Evolutionary conservation across 2,329 filamentous ascomycete genomes (phyloP).

Genomic region (Hortaea sp.): DNA sequence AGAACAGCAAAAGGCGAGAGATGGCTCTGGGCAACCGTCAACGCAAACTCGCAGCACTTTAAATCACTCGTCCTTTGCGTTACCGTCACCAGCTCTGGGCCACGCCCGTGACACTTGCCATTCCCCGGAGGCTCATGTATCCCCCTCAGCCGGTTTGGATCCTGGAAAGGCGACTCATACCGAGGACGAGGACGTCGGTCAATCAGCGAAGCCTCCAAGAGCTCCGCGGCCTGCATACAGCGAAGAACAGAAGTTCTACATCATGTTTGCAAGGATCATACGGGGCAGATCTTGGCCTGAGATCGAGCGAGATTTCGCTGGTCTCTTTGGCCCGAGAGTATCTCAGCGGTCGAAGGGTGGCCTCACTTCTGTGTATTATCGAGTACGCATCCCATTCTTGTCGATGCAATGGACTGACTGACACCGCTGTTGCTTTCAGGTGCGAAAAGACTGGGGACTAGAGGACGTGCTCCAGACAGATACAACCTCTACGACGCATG

Average conservation of each 20-base stretch:
- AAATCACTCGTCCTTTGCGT: no score
- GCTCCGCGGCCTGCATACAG: constrained; percentile 22
- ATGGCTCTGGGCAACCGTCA: no score
- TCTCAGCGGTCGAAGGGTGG: constrained; percentile 20
- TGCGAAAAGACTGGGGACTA: constrained; percentile 11
- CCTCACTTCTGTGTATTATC: constrained; percentile 25
- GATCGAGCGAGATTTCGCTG: constrained; percentile 18
- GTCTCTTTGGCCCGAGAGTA: constrained; percentile 10
- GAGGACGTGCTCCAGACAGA: constrained; percentile 23
- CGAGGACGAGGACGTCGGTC: no score
- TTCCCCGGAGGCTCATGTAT: no score
- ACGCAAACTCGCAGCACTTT: no score
- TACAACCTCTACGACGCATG: constrained; percentile 15
- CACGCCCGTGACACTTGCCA: no score
- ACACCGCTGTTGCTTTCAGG: background rate
- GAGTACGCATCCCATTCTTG: constrained; percentile 21
- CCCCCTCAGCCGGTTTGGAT: no score
- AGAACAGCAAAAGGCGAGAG: no score
- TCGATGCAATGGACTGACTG: background rate
- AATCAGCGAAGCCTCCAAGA: background rate
- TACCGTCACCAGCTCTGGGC: no score
- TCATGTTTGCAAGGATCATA: constrained; percentile 17
- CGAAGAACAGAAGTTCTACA: constrained; percentile 26
- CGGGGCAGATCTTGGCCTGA: constrained; percentile 18
- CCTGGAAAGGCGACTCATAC: no score